Evolutionary conservation across 768 basidiomycete genomes (phyloP), one percentile per base, ranked within the genome.

Genomic region (Multifurca ochricompacta): DNA sequence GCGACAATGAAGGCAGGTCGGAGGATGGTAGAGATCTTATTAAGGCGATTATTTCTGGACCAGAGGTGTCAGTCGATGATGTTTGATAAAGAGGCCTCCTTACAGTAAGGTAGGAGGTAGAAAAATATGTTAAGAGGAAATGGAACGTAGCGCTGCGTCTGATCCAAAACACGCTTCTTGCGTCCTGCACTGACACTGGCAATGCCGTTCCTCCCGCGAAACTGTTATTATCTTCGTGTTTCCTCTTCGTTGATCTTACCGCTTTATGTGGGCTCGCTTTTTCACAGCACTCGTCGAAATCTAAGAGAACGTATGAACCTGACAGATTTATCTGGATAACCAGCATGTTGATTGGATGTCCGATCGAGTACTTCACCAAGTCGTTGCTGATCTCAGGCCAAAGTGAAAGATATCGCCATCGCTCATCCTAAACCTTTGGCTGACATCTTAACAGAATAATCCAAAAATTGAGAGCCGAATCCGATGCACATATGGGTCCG

Each of bases 291-390:
- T 23, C 21, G 3, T 11, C 23, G 14, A 63, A 53, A 41, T 8
- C 30, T 51, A 30, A 51, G 18, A 3, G 37, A 3, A 5, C 8
- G 32, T 21, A 37, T 16, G 10, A 23, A 34, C 6, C 43, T 9
- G 32, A 48, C 58, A 87, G 84, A 70, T 93, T 4, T 94, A 93
- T 68, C 79, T 96, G 27, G 93, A 96, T 64, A 89, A 90, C 59
- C 78, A 81, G 10, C 93, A 96, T 71, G 69, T 88, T 14, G 76
- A 82, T 51, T 96, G 93, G 93, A 95, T 96, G 91, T 82, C 85
- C 6, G 91, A 95, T 62, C 62, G 69, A 23, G 75, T 87, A 37
- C 72, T 95, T 2, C 91, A 92, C 63, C 79, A 82, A 62, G 87
- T 95, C 16, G 75, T 96, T 2, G 76, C 79, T 9, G 90, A 91